Base-by-base conservation (phyloP, 2,329 filamentous ascomycete species). In the Dactylellina drechsleri region DNA sequence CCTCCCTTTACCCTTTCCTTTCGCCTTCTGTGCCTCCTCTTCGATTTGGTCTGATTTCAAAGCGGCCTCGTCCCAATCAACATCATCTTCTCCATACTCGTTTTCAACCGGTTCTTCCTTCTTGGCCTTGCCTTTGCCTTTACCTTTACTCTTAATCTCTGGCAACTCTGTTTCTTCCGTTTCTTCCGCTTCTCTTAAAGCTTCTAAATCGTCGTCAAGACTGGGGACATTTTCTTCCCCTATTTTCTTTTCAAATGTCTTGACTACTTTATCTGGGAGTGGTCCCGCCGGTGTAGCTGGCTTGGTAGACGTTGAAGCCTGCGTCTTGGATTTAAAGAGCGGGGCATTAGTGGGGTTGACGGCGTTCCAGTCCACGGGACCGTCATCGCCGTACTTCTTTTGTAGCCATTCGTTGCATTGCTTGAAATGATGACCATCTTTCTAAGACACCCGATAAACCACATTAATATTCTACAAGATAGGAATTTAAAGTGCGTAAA, bases 351-450 rank as follows among this genome's bases (percentile, higher is more conserved):
- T 79, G 15, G 64, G 59, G 3, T 81, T 79, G 54, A 86, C 84
- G 74, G 90, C 80, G 80, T 90, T 89, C 94, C 95, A 99, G 81
- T 98, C 90, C 79, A 99, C 93, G 79, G 89, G 87, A 0, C 88
- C 90, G 2, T 89, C 90, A n/a, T 86, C 84, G 0, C 95, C 95
- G 82, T 98, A 97, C 70, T 91, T 86, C 78, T 86, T 82, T 62
- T 86, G 84, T 20, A 99, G 84, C 95, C 95, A 99, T 79, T 91
- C 89, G 80, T 97, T 96, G 54, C 91, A 88, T 83, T 89, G 87
- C 77, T 85, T 89, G 82, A 96, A 97, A 82, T 96, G 93, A 0
- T 88, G 88, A 79, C 91, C 93, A 70, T 92, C 89, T 78, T 92
- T 92, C 83, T 84, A 72, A 53, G 5, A 2, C 10, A 26, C 7